Percentiles rank a stretch among this genome's conserved stretches.
phyloP scores from a whole-genome alignment of 2,329 filamentous ascomycete species.

The Arthrobotrys megalospora region DNA sequence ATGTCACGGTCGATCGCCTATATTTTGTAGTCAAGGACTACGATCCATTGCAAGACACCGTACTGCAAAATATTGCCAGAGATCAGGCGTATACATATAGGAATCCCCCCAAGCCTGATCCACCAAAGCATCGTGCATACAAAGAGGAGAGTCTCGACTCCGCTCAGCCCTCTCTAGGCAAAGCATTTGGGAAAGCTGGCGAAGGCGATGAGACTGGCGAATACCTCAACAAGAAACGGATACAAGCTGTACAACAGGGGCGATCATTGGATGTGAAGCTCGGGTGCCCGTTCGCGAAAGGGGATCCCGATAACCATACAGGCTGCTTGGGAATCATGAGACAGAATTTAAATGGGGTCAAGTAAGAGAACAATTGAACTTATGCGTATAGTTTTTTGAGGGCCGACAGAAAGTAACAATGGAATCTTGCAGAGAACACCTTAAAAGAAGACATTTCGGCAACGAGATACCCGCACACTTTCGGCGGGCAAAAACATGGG shows the following conservation, averaged over 20 bases:
- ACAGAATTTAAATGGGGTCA: neutral
- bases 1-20: neutral
- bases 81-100: no score
- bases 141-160: no score
- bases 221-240: no score
- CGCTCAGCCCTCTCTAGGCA: no score
- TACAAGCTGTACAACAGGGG: neutral
- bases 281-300: neutral
- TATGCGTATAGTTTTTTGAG: no score
- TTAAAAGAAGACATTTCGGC: slow-evolving; percentile 8
- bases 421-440: no score
- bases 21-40: neutral
- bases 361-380: neutral
- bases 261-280: neutral
- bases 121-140: no score
- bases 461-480: neutral
- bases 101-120: no score
- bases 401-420: no score
- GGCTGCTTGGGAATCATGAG: neutral
- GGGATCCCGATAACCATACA: neutral
- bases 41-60: neutral
- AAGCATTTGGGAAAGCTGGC: no score
- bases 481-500: slow-evolving; percentile 10
- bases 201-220: no score
- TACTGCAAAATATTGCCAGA: neutral